Conservation (phyloP, 352 stramenopile species). For the Plasmopara viticola region DNA sequence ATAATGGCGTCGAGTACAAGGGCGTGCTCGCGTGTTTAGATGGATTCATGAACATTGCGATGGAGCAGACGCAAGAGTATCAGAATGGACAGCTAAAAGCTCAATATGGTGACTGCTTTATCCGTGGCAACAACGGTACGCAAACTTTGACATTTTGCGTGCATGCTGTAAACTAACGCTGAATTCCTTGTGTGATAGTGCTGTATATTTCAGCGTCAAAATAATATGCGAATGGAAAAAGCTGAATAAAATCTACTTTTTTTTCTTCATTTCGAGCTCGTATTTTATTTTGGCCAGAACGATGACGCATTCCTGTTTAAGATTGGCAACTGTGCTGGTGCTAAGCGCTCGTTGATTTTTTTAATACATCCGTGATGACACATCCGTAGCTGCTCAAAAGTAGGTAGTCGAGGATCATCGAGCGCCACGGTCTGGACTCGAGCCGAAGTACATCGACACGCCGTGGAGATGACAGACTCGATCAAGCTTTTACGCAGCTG, state of each 20-base stretch:
- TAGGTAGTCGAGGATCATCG: slow-evolving; percentile 6
- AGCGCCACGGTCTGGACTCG: neutral
- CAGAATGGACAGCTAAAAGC: slow-evolving; percentile 98
- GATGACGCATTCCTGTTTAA: slow-evolving; percentile 51
- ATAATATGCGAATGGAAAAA: slow-evolving; percentile 18
- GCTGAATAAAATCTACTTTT: neutral
- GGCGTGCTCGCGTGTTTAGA: slow-evolving; percentile 98
- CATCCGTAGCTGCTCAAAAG: slow-evolving; percentile 51
- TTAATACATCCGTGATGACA: slow-evolving; percentile 58
- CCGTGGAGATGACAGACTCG: slow-evolving; percentile 31
- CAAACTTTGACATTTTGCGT: neutral
- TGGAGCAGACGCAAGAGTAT: slow-evolving; percentile 99
- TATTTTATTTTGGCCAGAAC: slow-evolving; percentile 44
- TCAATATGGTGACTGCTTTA: slow-evolving; percentile 99
- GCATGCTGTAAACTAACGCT: neutral
- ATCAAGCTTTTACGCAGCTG: slow-evolving; percentile 49
- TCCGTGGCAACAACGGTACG: slow-evolving; percentile 98
- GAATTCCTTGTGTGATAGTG: slow-evolving; percentile 29
- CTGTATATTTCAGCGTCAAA: slow-evolving; percentile 84
- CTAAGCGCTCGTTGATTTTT: slow-evolving; percentile 41
- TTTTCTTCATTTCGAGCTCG: neutral
- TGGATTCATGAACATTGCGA: slow-evolving; percentile 99
- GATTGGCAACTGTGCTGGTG: slow-evolving; percentile 29
- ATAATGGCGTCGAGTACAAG: slow-evolving; percentile 98
- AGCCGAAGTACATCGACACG: slow-evolving; percentile 34